These are phyloP conservation scores for Crithidia sp. DNA, from an alignment of 208 protist genomes.

Conservation along the genomic window DNA sequence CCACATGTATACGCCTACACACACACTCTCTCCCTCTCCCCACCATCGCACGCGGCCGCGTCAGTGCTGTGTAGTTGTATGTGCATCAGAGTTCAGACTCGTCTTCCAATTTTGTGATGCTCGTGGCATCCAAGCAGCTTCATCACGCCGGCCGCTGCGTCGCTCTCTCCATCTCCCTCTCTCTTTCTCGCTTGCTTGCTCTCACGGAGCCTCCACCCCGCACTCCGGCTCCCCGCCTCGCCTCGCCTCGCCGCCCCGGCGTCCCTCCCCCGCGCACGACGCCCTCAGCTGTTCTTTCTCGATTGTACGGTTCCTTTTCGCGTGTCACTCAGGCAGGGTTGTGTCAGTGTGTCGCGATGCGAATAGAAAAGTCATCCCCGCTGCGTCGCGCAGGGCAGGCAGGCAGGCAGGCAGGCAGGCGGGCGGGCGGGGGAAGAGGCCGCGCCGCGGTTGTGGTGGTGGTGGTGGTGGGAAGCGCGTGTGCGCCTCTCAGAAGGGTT, in stretches of 20 bases:
- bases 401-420: neutral
- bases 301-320: conserved; percentile 58
- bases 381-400: conserved; percentile 6
- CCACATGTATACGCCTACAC: no score
- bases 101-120: conserved; percentile 35
- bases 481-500: conserved; percentile 23
- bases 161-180: neutral
- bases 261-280: neutral
- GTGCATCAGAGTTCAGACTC: conserved; percentile 35
- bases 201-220: no score
- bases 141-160: conserved; percentile 22
- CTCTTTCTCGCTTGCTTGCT: neutral
- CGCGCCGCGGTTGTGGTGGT: neutral
- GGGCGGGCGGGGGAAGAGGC: neutral
- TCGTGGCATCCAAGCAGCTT: conserved; percentile 29
- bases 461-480: neutral
- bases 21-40: no score
- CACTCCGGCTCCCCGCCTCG: neutral
- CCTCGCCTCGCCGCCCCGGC: neutral
- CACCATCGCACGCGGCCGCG: neutral
- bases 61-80: conserved; percentile 25
- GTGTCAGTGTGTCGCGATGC: conserved; percentile 43
- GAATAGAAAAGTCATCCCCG: conserved; percentile 29
- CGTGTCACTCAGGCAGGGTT: conserved; percentile 53
- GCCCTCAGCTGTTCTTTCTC: conserved; percentile 64